These are phyloP conservation scores for Rhizophora apiculata DNA, from an alignment of 345 rosid species.

Conservation along the genomic window DNA sequence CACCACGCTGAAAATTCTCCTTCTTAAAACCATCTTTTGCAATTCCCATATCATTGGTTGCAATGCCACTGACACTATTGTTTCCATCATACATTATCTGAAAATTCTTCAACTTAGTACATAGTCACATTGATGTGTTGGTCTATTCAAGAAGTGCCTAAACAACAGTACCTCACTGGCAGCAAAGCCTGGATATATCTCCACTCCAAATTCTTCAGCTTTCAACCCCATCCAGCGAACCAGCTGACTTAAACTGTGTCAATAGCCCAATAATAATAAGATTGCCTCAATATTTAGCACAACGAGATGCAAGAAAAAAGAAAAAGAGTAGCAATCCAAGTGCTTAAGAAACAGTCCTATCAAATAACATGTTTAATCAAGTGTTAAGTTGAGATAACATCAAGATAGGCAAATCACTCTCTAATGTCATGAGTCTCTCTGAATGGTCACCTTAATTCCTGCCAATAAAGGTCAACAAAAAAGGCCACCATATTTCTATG, in stretches of 20 bases:
- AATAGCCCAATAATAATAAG: slow-evolving; percentile 12
- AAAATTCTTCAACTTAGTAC: slow-evolving; percentile 16
- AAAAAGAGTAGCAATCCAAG: slow-evolving; percentile 9
- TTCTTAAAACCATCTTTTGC: slow-evolving; percentile 86
- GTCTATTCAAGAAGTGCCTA: slow-evolving; percentile 4
- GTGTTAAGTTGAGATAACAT: background rate
- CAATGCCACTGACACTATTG: slow-evolving; percentile 71
- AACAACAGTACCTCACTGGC: slow-evolving; percentile 69
- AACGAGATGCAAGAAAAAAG: background rate
- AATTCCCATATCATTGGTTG: slow-evolving; percentile 95
- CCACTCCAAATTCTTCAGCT: slow-evolving; percentile 94
- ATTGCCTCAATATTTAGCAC: background rate
- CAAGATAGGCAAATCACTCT: background rate
- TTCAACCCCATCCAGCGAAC: slow-evolving; percentile 85
- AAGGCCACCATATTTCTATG: background rate
- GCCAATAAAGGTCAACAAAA: background rate
- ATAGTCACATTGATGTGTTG: slow-evolving; percentile 17
- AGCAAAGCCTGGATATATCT: slow-evolving; percentile 95
- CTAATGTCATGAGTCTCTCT: background rate
- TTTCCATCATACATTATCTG: slow-evolving; percentile 71
- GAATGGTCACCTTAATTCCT: no score
- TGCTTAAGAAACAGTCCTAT: background rate
- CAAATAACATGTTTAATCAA: background rate
- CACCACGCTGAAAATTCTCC: slow-evolving; percentile 82
- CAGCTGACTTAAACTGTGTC: slow-evolving; percentile 76